Evolutionary conservation across 1,139 yeast genomes (phyloP).

Genomic region (Suhomyces yuchorum): DNA sequence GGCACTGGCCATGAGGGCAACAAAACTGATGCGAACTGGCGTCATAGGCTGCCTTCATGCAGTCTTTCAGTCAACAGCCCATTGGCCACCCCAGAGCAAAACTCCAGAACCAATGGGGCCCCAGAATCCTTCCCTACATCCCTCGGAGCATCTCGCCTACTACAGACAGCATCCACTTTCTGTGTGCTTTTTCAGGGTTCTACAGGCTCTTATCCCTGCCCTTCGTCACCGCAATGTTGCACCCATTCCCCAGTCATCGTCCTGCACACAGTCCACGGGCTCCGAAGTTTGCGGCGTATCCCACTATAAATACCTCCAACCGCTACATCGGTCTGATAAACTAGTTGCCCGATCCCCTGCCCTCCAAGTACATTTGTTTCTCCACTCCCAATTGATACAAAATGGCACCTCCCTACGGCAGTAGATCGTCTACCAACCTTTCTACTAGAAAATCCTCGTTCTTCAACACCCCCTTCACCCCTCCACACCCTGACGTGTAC

Average conservation of each 20-base stretch:
- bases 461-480: conserved; percentile 39
- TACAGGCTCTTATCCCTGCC: background rate
- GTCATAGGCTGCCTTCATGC: background rate
- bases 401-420: conserved; percentile 12
- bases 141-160: too few relatives aligned
- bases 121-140: too few relatives aligned
- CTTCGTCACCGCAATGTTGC: background rate
- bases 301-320: background rate
- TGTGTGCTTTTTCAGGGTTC: too few relatives aligned
- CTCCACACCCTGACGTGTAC: conserved; percentile 55
- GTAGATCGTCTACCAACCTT: conserved; percentile 42
- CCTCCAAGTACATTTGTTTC: background rate
- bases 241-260: background rate
- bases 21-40: background rate
- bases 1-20: background rate
- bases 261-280: background rate
- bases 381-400: background rate
- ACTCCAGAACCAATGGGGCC: too few relatives aligned
- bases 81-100: background rate
- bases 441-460: conserved; percentile 44
- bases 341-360: background rate
- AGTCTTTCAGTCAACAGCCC: background rate
- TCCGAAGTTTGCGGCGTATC: background rate
- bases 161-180: too few relatives aligned
- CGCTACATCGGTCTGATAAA: background rate